Percentiles rank a stretch among this genome's conserved stretches.
phyloP scores from a whole-genome alignment of 23 red algal species.

The Cyanidiococcus yangmingshanensis region DNA sequence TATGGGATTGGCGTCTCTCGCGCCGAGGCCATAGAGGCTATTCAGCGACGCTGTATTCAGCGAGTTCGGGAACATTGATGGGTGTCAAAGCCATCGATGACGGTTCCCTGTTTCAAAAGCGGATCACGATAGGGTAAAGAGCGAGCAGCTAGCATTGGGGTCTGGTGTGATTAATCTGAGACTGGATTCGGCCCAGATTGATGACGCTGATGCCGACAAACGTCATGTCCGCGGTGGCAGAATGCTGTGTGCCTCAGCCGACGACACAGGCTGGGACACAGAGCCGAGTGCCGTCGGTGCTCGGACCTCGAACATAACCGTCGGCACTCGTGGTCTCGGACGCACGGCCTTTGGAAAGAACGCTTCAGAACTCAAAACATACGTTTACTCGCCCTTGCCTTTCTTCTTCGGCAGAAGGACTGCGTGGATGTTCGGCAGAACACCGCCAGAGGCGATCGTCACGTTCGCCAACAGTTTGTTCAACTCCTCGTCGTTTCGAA shows the following conservation, averaged over 20 bases:
- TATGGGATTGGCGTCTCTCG: neutral
- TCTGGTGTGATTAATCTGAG: too few relatives aligned
- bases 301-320: neutral
- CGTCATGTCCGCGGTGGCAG: too few relatives aligned
- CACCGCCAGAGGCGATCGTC: slow-evolving; percentile 95
- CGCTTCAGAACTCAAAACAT: neutral
- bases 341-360: neutral
- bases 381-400: slow-evolving; percentile 39
- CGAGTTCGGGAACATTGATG: neutral
- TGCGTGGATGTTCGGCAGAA: slow-evolving; percentile 89
- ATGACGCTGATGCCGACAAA: too few relatives aligned
- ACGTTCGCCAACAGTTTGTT: slow-evolving; percentile 91
- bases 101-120: too few relatives aligned
- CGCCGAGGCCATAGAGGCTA: neutral
- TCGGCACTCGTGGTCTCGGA: neutral
- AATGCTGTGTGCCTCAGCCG: too few relatives aligned
- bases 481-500: slow-evolving; percentile 97
- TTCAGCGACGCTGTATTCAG: neutral
- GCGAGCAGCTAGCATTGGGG: too few relatives aligned
- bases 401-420: slow-evolving; percentile 87
- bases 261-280: too few relatives aligned
- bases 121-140: too few relatives aligned
- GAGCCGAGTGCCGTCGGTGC: too few relatives aligned
- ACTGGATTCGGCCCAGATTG: too few relatives aligned
- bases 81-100: too few relatives aligned